phyloP scores from a whole-genome alignment of 2,329 filamentous ascomycete species.

The Cryphonectria parasitica region DNA sequence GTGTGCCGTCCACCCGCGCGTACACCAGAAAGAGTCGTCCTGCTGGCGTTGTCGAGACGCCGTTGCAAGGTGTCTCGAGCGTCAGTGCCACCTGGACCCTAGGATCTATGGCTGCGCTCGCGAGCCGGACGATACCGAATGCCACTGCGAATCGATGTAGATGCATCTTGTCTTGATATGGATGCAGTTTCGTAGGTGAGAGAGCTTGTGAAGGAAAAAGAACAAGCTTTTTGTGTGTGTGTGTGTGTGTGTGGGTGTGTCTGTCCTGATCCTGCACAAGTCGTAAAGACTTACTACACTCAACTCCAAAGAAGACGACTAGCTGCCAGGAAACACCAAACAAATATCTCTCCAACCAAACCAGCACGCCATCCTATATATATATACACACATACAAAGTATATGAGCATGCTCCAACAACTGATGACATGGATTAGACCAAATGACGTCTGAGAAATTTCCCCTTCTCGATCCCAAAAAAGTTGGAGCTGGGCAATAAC shows the following conservation, averaged over 20 bases:
- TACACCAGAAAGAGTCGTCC: conserved; percentile 27
- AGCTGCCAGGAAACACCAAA: background rate
- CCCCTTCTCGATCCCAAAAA: background rate
- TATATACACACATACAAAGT: background rate
- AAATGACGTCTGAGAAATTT: conserved; percentile 1
- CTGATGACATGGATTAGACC: background rate
- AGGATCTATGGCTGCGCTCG: conserved; percentile 17
- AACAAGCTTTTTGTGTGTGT: background rate
- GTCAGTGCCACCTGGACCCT: conserved; percentile 21
- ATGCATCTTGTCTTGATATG: conserved; percentile 17
- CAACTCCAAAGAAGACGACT: background rate
- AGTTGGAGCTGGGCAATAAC: background rate
- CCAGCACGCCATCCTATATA: background rate
- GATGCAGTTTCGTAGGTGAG: background rate
- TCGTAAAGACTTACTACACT: background rate
- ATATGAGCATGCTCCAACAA: background rate
- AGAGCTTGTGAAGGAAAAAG: background rate
- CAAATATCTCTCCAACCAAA: background rate
- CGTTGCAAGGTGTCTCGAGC: conserved; percentile 25
- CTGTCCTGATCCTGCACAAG: background rate
- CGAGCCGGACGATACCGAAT: background rate
- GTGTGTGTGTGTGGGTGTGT: background rate
- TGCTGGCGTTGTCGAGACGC: conserved; percentile 19
- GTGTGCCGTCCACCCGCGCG: conserved; percentile 27
- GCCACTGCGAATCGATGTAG: background rate